These are phyloP conservation scores for Pelargonium myrrhifolium DNA, from an alignment of 441 rosid genomes.

Conservation along the genomic window DNA sequence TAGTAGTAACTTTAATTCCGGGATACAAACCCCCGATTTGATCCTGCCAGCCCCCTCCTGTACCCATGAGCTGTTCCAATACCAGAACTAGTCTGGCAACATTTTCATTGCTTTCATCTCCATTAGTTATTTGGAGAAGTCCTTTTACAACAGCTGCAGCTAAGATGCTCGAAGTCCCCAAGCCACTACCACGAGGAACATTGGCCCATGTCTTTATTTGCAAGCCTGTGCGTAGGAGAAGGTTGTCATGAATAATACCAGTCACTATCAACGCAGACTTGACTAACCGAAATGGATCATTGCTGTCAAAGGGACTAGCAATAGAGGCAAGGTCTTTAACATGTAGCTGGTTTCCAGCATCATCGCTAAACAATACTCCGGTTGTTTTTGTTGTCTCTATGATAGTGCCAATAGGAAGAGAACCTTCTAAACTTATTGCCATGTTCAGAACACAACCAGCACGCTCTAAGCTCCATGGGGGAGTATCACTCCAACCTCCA, in stretches of 20 bases:
- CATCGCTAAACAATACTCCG: constrained; percentile 63
- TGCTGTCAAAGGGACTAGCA: constrained; percentile 50
- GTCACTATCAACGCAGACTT: constrained; percentile 84
- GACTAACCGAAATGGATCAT: constrained; percentile 71
- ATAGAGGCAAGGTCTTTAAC: constrained; percentile 44
- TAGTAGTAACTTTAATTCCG: constrained; percentile 72
- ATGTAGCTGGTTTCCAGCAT: constrained; percentile 50
- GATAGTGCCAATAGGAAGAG: constrained; percentile 83
- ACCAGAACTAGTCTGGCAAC: constrained; percentile 84
- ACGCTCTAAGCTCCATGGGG: constrained; percentile 97
- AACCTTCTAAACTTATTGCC: constrained; percentile 73
- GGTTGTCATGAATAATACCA: constrained; percentile 41
- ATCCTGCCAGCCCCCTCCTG: constrained; percentile 99
- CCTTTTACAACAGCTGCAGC: constrained; percentile 93
- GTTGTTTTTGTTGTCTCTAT: constrained; percentile 50
- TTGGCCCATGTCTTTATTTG: constrained; percentile 77
- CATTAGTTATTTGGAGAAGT: constrained; percentile 59
- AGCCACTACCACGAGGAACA: constrained; percentile 86
- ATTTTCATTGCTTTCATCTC: constrained; percentile 74
- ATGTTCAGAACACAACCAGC: constrained; percentile 84
- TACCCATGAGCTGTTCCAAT: constrained; percentile 91
- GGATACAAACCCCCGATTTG: constrained; percentile 88
- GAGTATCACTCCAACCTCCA: constrained; percentile 99
- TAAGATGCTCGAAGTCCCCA: constrained; percentile 92
- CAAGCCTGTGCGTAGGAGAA: constrained; percentile 42